A percentile compares a stretch with the other conserved stretches of the same genome.
These are phyloP conservation scores for Russula sp. DNA, from an alignment of 768 basidiomycete species.

Conservation along the genomic window DNA sequence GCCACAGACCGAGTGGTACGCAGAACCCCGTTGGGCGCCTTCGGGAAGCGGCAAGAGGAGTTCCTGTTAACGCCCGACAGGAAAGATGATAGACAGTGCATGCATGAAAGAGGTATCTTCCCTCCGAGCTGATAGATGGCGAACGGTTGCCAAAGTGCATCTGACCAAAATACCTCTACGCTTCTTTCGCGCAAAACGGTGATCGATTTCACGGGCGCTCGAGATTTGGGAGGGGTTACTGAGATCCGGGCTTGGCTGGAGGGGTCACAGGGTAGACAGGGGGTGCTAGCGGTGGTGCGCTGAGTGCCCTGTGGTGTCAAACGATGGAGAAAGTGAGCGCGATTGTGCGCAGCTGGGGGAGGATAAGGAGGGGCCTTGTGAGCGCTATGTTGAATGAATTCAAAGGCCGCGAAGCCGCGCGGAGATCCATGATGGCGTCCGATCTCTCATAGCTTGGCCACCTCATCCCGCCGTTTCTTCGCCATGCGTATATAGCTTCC, in stretches of 20 bases:
- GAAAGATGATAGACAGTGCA: constrained; percentile 21
- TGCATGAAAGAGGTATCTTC: constrained; percentile 22
- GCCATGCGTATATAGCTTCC: constrained; percentile 31
- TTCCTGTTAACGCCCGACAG: constrained; percentile 15
- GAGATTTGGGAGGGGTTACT: background rate
- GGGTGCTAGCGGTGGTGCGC: background rate
- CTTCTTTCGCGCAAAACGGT: constrained; percentile 25
- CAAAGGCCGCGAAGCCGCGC: constrained; percentile 27
- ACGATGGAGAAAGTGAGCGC: background rate
- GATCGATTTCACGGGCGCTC: constrained; percentile 21
- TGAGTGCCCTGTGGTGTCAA: background rate
- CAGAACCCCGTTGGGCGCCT: constrained; percentile 24
- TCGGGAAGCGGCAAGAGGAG: constrained; percentile 15
- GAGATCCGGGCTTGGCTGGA: constrained; percentile 20
- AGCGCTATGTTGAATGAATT: constrained; percentile 4
- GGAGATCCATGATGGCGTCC: constrained; percentile 30
- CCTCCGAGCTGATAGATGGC: constrained; percentile 23
- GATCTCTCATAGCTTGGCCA: constrained; percentile 26
- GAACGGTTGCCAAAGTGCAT: constrained; percentile 15
- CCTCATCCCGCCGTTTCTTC: constrained; percentile 28
- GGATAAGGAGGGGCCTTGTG: background rate
- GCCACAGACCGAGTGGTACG: constrained; percentile 24
- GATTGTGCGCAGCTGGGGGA: background rate
- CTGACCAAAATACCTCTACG: constrained; percentile 23
- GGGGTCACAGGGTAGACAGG: background rate